phyloP scores from a whole-genome alignment of 164 flowering plant species.

The Dillenia suffruticosa region DNA sequence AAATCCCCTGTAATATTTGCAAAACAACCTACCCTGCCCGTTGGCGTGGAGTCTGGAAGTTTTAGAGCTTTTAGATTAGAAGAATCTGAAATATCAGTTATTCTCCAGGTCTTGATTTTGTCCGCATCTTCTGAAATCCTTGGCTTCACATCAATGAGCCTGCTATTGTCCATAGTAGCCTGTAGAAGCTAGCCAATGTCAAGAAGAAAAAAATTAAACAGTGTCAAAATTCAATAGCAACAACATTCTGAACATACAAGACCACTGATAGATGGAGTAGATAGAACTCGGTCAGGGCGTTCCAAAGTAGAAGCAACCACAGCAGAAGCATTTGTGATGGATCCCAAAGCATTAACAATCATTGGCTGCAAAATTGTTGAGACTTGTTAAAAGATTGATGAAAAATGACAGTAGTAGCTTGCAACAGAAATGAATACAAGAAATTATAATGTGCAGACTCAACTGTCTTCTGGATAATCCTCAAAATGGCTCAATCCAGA shows the following conservation, averaged over 20 bases:
- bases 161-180: conserved; percentile 37
- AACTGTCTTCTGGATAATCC: too few relatives aligned
- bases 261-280: conserved; percentile 35
- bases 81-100: conserved; percentile 39
- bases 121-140: conserved; percentile 37
- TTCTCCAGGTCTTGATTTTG: conserved; percentile 41
- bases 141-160: conserved; percentile 48
- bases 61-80: conserved; percentile 39
- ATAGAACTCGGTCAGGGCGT: conserved; percentile 35
- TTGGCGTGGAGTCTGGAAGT: conserved; percentile 35
- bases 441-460: too few relatives aligned
- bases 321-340: conserved; percentile 27
- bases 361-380: conserved; percentile 29
- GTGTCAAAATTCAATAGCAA: too few relatives aligned
- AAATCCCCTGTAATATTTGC: background rate
- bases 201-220: background rate
- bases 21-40: conserved; percentile 36
- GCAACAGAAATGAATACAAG: too few relatives aligned
- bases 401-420: too few relatives aligned
- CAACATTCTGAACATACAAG: conserved; percentile 20
- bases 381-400: too few relatives aligned
- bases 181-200: conserved; percentile 4
- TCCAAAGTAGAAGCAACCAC: conserved; percentile 27
- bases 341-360: conserved; percentile 37
- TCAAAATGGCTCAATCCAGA: background rate